Conservation (phyloP, 495 filamentous ascomycete species). For the Penicillium lagena region DNA sequence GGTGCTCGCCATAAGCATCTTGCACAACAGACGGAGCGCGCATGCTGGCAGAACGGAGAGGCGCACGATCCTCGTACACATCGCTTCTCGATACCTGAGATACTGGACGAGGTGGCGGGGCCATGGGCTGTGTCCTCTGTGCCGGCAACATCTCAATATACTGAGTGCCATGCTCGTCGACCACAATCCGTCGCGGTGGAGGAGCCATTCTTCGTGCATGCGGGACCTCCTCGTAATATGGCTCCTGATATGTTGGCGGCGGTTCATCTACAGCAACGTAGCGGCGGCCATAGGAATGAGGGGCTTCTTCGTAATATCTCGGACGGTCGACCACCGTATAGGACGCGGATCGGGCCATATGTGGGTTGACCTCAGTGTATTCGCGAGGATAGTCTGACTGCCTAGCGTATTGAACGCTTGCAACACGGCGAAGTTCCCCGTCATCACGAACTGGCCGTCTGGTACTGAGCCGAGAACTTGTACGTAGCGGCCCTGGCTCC, state of each 20-base stretch:
- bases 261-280: conserved; percentile 49
- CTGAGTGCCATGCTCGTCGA: conserved; percentile 66
- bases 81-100: conserved; percentile 27
- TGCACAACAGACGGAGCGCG: conserved; percentile 37
- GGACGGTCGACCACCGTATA: conserved; percentile 51
- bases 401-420: conserved; percentile 48
- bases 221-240: conserved; percentile 33
- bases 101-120: conserved; percentile 36
- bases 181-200: conserved; percentile 54
- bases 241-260: conserved; percentile 46
- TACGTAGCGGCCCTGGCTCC: conserved; percentile 30
- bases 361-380: conserved; percentile 39
- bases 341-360: conserved; percentile 50
- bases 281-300: conserved; percentile 31
- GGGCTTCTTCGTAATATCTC: conserved; percentile 53
- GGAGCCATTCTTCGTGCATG: conserved; percentile 50
- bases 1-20: conserved; percentile 34
- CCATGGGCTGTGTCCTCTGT: conserved; percentile 38
- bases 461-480: conserved; percentile 34
- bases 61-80: conserved; percentile 30
- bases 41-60: conserved; percentile 28
- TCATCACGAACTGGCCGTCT: conserved; percentile 45
- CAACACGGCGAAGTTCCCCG: conserved; percentile 52
- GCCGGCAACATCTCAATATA: conserved; percentile 56
- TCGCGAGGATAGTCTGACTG: conserved; percentile 43